A percentile compares a stretch with the other conserved stretches of the same genome.
phyloP scores from a whole-genome alignment of 306 rosid species.

The Arachis stenosperma region DNA sequence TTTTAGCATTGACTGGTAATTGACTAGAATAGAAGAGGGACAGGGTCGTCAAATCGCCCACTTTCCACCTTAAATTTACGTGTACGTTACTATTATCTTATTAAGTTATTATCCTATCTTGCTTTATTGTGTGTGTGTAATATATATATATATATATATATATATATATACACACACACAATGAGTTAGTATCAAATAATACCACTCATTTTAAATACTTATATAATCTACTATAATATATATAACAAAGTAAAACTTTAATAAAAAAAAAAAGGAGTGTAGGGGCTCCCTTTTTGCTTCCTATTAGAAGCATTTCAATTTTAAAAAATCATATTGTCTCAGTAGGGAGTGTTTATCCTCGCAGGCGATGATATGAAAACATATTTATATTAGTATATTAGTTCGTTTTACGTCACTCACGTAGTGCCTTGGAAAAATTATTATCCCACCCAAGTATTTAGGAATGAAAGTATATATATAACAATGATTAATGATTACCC shows the following conservation, averaged over 20 bases:
- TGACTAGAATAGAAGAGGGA: slow-evolving; percentile 41
- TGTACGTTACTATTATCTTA: slow-evolving; percentile 34
- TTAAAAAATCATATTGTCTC: not conserved
- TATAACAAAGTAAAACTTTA: slow-evolving; percentile 43
- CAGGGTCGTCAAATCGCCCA: slow-evolving; percentile 36
- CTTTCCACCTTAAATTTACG: slow-evolving; percentile 73
- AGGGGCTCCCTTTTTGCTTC: slow-evolving; percentile 40
- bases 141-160: too few relatives aligned
- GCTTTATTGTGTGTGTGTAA: slow-evolving; percentile 18
- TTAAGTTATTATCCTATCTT: slow-evolving; percentile 31
- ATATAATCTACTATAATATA: not conserved
- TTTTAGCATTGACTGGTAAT: slow-evolving; percentile 46
- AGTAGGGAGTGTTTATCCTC: slow-evolving; percentile 5
- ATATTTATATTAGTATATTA: not conserved
- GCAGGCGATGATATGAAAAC: not conserved
- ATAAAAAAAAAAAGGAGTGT: not conserved
- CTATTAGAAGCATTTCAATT: slow-evolving; percentile 30
- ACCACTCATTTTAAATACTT: too few relatives aligned
- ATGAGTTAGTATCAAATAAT: too few relatives aligned
- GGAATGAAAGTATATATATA: too few relatives aligned
- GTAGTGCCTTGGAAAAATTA: too few relatives aligned
- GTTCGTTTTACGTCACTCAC: too few relatives aligned
- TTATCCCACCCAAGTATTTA: too few relatives aligned
- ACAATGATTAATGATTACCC: too few relatives aligned
- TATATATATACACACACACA: too few relatives aligned